Base-by-base conservation (phyloP, 805 yeast species). In the Spathaspora gorwiae region DNA sequence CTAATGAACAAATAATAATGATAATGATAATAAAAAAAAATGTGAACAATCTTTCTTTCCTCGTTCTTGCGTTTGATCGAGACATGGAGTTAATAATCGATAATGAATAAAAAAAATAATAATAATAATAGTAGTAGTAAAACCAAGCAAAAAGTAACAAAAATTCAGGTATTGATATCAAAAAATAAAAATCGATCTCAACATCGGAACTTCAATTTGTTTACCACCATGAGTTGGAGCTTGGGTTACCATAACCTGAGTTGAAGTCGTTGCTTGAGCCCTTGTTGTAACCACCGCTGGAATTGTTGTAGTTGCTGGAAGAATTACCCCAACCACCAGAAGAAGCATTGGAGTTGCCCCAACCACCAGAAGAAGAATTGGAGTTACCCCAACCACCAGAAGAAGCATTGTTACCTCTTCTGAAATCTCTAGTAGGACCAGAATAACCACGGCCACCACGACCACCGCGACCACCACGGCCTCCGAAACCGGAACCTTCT, bases 391-490 rank as follows among this genome's bases (percentile, higher is more conserved):
- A 53, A 35, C 56, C 57, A 51, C 69, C 62, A 37, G 66, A 64
- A 49, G 37, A 30, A 10, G 33, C 26, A 29, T 13, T 35, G 24
- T 19, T 46, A 44, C 65, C 60, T 67, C 76, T 76, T 74, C 82
- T 76, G 69, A 66, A 75, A 59, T 76, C 82, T 65, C 78, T 71
- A 56, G 49, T 64, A 54, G 62, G 71, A 50, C 64, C 72, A 49
- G 81, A 73, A 53, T 83, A 72, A 54, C 83, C 73, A 52, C 81
- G 75, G 48, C 87, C 79, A 41, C 79, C 73, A 47, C 70, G 60
- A 50, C 81, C 67, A 30, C 52, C 37, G 7, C 39, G 11, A 32
- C 64, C 62, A 35, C 72, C 66, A 43, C 66, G 57, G 37, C 59
- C 54, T 47, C 80, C 78, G 57, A 73, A 72, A 41, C 81, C 66